Conservation (phyloP, 2,329 filamentous ascomycete species). For the Fusarium chlamydosporum region DNA sequence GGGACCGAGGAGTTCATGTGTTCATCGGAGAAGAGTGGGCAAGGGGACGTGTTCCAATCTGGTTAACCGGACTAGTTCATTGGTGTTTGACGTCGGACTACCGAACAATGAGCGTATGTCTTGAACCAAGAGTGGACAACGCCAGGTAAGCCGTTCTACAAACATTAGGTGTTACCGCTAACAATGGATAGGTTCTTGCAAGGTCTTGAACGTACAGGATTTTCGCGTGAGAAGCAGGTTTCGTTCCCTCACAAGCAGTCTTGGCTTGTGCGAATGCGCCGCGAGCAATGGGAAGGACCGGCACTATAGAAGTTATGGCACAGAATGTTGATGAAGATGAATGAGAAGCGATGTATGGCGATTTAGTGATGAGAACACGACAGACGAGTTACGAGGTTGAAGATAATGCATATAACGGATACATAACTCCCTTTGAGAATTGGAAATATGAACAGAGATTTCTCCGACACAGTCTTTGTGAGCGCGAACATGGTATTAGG, state of each 20-base stretch:
- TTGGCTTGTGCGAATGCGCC: constrained; percentile 83
- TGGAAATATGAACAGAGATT: not conserved
- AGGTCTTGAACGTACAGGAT: constrained; percentile 82
- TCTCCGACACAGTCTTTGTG: too few relatives aligned
- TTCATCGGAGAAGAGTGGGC: constrained; percentile 94
- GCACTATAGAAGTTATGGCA: constrained; percentile 59
- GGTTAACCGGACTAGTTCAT: constrained; percentile 90
- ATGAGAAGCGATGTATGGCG: not conserved
- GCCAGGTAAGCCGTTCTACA: constrained; percentile 72
- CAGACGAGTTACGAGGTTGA: constrained; percentile 33
- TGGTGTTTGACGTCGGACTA: constrained; percentile 83
- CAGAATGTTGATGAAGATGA: not conserved
- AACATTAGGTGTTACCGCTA: not conserved
- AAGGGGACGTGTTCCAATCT: constrained; percentile 82
- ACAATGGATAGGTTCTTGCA: constrained; percentile 54
- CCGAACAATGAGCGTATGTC: constrained; percentile 83
- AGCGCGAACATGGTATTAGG: not conserved
- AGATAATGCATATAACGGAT: not conserved
- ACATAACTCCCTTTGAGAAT: not conserved
- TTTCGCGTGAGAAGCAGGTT: constrained; percentile 88
- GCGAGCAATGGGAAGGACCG: constrained; percentile 85
- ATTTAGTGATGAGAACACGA: constrained; percentile 29
- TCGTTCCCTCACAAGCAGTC: constrained; percentile 93
- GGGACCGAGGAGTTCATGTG: constrained; percentile 89
- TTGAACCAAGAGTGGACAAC: constrained; percentile 95